Percentiles rank a stretch among this genome's conserved stretches.
Conservation (phyloP, 1,284 basidiomycete genomes). For the Trichosporon coremiiforme region DNA sequence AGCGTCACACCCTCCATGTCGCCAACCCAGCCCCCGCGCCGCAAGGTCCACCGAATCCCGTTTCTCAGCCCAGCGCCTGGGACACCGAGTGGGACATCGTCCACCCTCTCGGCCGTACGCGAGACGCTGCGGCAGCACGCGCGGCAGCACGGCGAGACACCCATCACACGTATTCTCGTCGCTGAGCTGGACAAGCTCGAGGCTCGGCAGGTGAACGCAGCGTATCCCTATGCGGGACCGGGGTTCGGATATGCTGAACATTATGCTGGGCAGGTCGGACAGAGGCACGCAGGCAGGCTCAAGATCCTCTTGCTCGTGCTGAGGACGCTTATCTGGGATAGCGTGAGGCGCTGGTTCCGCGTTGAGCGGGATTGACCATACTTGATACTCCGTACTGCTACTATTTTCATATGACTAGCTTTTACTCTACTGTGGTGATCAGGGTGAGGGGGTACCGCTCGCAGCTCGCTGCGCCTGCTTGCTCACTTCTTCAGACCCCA, state of each 20-base stretch:
- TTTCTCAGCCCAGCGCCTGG: neutral
- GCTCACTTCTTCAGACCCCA: slow-evolving; percentile 5
- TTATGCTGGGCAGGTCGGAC: neutral
- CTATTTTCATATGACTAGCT: neutral
- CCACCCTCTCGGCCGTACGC: neutral
- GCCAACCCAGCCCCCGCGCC: neutral
- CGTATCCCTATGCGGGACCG: neutral
- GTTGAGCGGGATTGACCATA: neutral
- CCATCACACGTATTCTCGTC: neutral
- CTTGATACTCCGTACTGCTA: neutral
- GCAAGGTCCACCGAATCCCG: neutral
- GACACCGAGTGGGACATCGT: neutral
- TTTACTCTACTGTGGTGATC: neutral
- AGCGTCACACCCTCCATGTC: neutral
- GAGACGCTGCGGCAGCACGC: neutral
- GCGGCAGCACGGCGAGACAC: neutral
- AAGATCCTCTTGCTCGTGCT: neutral
- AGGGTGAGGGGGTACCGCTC: neutral
- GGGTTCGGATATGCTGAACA: neutral
- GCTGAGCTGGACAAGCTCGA: slow-evolving; percentile 4
- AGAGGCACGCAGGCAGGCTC: neutral
- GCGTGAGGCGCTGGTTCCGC: neutral
- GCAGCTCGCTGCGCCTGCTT: neutral
- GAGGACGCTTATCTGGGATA: neutral
- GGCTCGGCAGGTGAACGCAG: neutral